phyloP scores from a whole-genome alignment of 2,329 filamentous ascomycete species.

The Calycina herbarum region DNA sequence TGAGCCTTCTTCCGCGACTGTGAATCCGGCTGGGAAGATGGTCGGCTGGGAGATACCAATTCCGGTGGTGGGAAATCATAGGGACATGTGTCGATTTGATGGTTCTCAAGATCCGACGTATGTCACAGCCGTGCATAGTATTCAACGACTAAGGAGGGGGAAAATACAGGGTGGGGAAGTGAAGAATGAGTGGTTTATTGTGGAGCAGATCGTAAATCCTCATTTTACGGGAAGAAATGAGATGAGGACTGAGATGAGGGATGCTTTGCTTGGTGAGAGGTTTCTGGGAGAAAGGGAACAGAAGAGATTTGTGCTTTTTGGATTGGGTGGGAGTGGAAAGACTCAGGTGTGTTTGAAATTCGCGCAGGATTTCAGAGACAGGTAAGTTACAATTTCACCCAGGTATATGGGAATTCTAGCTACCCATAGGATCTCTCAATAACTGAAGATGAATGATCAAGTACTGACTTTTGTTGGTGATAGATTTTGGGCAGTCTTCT shows the following conservation, averaged over 20 bases:
- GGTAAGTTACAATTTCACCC: constrained; percentile 4
- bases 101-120: constrained; percentile 15
- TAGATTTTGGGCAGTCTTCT: constrained; percentile 29
- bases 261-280: constrained; percentile 7
- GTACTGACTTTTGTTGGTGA: constrained; percentile 15
- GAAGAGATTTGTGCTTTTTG: constrained; percentile 28
- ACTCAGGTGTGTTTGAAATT: constrained; percentile 31
- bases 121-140: constrained; percentile 14
- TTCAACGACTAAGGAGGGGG: constrained; percentile 14
- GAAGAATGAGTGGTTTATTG: constrained; percentile 20
- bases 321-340: constrained; percentile 38
- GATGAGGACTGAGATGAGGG: constrained; percentile 13
- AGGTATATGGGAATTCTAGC: too few species aligned
- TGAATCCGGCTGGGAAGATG: constrained; percentile 12
- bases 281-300: constrained; percentile 10
- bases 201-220: constrained; percentile 16
- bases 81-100: constrained; percentile 22
- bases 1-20: constrained; percentile 16
- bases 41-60: constrained; percentile 20
- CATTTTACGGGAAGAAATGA: constrained; percentile 26
- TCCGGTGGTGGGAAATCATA: constrained; percentile 18
- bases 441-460: too few species aligned
- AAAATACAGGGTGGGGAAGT: neutral
- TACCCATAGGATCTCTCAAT: too few species aligned
- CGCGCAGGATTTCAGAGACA: constrained; percentile 14